Conservation (phyloP, 2,329 filamentous ascomycete genomes). For the Aspergillus fructus region DNA sequence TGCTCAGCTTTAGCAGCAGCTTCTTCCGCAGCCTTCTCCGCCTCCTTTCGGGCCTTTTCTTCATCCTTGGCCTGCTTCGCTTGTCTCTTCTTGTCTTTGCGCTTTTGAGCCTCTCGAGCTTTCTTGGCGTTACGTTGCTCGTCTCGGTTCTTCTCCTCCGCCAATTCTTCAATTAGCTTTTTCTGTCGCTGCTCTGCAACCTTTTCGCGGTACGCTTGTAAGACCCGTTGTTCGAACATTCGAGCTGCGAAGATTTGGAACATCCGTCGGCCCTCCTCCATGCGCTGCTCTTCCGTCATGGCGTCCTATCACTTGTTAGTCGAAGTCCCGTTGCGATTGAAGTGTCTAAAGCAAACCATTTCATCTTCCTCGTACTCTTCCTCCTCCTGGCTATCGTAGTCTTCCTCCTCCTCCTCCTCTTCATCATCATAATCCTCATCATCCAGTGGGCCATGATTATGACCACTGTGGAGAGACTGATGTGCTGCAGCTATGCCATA, state of each 20-base stretch:
- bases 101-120: conserved; percentile 89
- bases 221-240: conserved; percentile 97
- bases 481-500: conserved; percentile 62
- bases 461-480: conserved; percentile 63
- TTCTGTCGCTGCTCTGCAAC: conserved; percentile 89
- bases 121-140: conserved; percentile 87
- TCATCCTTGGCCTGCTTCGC: conserved; percentile 90
- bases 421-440: conserved; percentile 72
- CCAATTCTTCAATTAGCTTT: conserved; percentile 85
- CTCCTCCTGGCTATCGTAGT: conserved; percentile 62
- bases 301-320: conserved; percentile 66
- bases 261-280: conserved; percentile 98
- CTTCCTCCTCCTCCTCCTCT: conserved; percentile 60
- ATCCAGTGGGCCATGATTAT: conserved; percentile 74
- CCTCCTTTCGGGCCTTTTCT: conserved; percentile 82
- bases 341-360: conserved; percentile 49
- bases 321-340: conserved; percentile 19
- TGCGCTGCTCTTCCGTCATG: conserved; percentile 97
- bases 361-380: conserved; percentile 67
- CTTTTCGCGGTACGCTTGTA: conserved; percentile 97
- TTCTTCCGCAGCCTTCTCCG: conserved; percentile 86
- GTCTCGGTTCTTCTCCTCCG: conserved; percentile 76
- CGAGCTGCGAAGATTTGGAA: conserved; percentile 98
- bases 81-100: conserved; percentile 87
- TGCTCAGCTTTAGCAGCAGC: conserved; percentile 73